Evolutionary conservation across 805 yeast species (phyloP).

Genomic region (Candida germanica): DNA sequence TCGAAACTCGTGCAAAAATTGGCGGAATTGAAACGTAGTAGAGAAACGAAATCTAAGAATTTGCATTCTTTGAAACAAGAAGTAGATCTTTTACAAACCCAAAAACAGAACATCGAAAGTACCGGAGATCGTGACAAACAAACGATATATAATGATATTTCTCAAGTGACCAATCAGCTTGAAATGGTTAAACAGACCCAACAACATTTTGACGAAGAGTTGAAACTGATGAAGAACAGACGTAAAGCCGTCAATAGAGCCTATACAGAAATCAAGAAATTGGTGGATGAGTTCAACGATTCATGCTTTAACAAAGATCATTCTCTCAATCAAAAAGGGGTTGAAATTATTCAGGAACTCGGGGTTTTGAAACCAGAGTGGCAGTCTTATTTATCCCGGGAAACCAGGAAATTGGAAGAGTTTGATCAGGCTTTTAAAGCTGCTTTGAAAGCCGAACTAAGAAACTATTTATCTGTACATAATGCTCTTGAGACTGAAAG

Average conservation of each 20-base stretch:
- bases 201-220: constrained; percentile 23
- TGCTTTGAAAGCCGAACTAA: constrained; percentile 26
- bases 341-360: constrained; percentile 24
- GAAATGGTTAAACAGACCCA: constrained; percentile 19
- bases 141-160: constrained; percentile 3
- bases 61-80: not conserved
- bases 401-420: constrained; percentile 21
- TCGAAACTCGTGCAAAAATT: constrained; percentile 26
- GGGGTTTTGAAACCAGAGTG: constrained; percentile 31
- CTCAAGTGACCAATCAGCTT: constrained; percentile 14
- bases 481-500: constrained; percentile 24
- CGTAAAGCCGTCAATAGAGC: constrained; percentile 18
- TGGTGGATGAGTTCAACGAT: constrained; percentile 22
- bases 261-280: constrained; percentile 21
- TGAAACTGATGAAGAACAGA: constrained; percentile 20
- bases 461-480: constrained; percentile 25
- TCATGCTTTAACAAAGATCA: constrained; percentile 31
- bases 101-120: constrained; percentile 1
- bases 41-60: constrained; percentile 13
- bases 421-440: constrained; percentile 31
- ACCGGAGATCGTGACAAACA: constrained; percentile 4
- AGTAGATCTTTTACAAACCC: not conserved
- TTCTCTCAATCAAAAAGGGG: constrained; percentile 21
- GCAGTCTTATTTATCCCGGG: constrained; percentile 29
- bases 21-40: constrained; percentile 17